These are phyloP conservation scores for Pseudopyrenochaeta lycopersici DNA, from an alignment of 2,329 filamentous ascomycete species.

Conservation along the genomic window DNA sequence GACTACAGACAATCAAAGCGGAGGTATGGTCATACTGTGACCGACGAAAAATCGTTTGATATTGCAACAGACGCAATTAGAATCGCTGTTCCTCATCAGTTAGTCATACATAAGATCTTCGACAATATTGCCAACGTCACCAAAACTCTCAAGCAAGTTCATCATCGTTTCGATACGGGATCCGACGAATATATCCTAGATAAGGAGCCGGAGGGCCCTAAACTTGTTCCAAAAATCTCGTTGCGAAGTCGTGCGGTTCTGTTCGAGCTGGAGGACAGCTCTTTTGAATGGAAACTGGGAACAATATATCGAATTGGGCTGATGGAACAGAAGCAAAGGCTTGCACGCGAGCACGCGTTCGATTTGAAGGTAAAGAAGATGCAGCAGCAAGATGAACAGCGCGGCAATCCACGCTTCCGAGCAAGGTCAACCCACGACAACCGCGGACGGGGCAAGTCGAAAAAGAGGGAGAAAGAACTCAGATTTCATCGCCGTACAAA, in stretches of 20 bases:
- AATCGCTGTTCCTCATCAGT: conserved; percentile 87
- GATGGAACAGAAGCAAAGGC: conserved; percentile 86
- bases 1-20: conserved; percentile 81
- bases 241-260: conserved; percentile 82
- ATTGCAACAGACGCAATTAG: conserved; percentile 85
- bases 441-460: conserved; percentile 49
- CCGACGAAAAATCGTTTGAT: conserved; percentile 85
- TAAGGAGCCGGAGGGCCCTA: conserved; percentile 86
- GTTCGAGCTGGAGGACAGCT: conserved; percentile 93
- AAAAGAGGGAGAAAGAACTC: conserved; percentile 39
- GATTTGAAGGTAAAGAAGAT: conserved; percentile 86
- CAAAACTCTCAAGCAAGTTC: conserved; percentile 89
- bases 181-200: conserved; percentile 88
- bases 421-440: conserved; percentile 61
- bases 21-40: conserved; percentile 68
- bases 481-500: conserved; percentile 51
- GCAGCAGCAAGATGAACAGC: conserved; percentile 66
- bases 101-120: conserved; percentile 88
- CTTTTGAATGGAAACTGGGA: conserved; percentile 96
- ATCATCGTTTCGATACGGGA: conserved; percentile 88
- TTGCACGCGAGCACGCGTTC: conserved; percentile 91
- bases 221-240: conserved; percentile 85
- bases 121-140: conserved; percentile 90
- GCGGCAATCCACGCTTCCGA: conserved; percentile 60
- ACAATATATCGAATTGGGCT: conserved; percentile 91